These are phyloP conservation scores for Rhizopogon vulgaris DNA, from an alignment of 768 basidiomycete species.

Conservation along the genomic window DNA sequence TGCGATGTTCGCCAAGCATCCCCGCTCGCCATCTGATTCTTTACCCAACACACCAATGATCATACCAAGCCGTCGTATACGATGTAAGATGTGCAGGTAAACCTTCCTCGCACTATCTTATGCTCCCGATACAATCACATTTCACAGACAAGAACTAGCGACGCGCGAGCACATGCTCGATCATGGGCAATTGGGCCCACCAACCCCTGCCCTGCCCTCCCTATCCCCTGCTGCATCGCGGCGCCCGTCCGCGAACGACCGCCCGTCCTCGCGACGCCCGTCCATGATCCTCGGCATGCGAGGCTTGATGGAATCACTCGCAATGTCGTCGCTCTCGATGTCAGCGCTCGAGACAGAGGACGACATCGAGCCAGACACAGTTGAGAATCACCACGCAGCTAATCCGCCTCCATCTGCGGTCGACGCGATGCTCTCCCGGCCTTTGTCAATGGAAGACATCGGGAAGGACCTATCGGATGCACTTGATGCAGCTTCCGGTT, in stretches of 20 bases:
- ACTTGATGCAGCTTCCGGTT: slow-evolving; percentile 16
- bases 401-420: slow-evolving; percentile 4
- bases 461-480: slow-evolving; percentile 25
- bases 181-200: slow-evolving; percentile 72
- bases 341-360: slow-evolving; percentile 51
- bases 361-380: slow-evolving; percentile 21
- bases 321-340: slow-evolving; percentile 49
- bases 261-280: slow-evolving; percentile 11
- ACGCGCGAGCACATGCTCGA: slow-evolving; percentile 92
- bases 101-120: slow-evolving; percentile 9
- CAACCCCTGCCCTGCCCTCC: slow-evolving; percentile 45
- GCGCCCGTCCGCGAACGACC: slow-evolving; percentile 28
- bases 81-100: slow-evolving; percentile 90
- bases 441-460: slow-evolving; percentile 26
- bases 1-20: slow-evolving; percentile 74
- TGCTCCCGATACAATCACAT: background rate
- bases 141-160: slow-evolving; percentile 70
- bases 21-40: slow-evolving; percentile 58
- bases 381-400: slow-evolving; percentile 1
- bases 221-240: slow-evolving; percentile 44
- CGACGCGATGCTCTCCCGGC: slow-evolving; percentile 6
- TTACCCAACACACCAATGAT: slow-evolving; percentile 52
- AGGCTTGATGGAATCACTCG: slow-evolving; percentile 34
- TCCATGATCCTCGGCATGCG: slow-evolving; percentile 25
- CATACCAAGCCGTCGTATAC: slow-evolving; percentile 56